A percentile compares a stretch with the other conserved stretches of the same genome.
phyloP scores from a whole-genome alignment of 2,329 filamentous ascomycete species.

The Colletotrichum lindemuthianum region DNA sequence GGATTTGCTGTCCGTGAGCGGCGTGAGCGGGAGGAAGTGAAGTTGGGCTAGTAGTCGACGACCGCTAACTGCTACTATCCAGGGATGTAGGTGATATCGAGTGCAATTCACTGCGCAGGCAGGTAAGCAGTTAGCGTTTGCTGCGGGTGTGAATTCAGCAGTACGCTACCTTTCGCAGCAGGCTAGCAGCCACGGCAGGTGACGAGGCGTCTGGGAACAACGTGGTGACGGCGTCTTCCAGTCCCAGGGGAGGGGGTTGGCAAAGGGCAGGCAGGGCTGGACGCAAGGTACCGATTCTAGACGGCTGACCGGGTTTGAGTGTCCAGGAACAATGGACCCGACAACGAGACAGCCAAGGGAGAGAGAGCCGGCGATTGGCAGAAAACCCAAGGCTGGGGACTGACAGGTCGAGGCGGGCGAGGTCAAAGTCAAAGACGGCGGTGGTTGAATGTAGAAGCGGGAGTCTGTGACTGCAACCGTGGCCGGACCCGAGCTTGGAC shows the following conservation, averaged over 20 bases:
- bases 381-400: slow-evolving; percentile 4
- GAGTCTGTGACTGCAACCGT: not conserved
- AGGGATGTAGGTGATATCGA: too few species aligned
- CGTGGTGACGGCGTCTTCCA: slow-evolving; percentile 6
- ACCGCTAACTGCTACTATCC: not conserved
- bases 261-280: slow-evolving; percentile 23
- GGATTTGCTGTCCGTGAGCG: slow-evolving; percentile 13
- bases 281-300: slow-evolving; percentile 34
- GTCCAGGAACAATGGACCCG: slow-evolving; percentile 30
- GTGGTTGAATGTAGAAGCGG: slow-evolving; percentile 14
- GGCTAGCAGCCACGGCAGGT: slow-evolving; percentile 7
- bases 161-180: not conserved
- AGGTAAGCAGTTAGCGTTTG: not conserved
- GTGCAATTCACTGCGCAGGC: too few species aligned
- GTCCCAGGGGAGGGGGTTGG: slow-evolving; percentile 19
- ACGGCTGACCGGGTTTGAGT: slow-evolving; percentile 16
- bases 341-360: slow-evolving; percentile 14
- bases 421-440: slow-evolving; percentile 28
- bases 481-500: slow-evolving; percentile 19
- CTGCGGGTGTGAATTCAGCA: not conserved
- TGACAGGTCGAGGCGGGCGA: slow-evolving; percentile 22
- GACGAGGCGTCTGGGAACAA: slow-evolving; percentile 21
- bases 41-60: not conserved
- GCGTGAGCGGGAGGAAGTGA: not conserved
- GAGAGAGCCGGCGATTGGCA: slow-evolving; percentile 21